A percentile compares a stretch with the other conserved stretches of the same genome.
Conservation (phyloP, 2,329 filamentous ascomycete genomes). For the Epichloe aotearoae region DNA sequence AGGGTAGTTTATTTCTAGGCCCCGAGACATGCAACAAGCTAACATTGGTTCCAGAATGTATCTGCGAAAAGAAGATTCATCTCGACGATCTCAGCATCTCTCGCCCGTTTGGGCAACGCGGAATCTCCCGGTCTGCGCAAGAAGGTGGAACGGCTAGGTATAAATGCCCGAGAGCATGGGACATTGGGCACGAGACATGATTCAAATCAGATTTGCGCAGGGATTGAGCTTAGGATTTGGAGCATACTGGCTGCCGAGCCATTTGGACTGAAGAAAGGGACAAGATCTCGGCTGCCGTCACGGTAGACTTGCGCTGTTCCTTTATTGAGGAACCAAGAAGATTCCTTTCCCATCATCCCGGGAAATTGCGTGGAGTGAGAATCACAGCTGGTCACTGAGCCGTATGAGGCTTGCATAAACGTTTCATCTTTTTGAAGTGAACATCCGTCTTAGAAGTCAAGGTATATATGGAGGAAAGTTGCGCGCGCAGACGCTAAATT, state of each 20-base stretch:
- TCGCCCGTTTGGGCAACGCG: constrained; percentile 20
- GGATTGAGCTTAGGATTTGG: constrained; percentile 13
- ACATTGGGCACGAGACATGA: background rate
- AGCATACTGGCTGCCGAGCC: constrained; percentile 11
- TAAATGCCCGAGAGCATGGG: background rate
- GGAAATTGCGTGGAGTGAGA: too few species aligned
- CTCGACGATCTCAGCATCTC: constrained; percentile 16
- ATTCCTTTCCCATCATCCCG: background rate
- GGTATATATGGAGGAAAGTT: background rate
- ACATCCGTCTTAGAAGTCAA: background rate
- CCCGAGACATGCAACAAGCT: background rate
- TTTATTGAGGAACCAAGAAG: background rate
- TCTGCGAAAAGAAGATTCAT: constrained; percentile 15
- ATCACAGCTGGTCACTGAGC: too few species aligned
- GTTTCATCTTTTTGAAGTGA: background rate
- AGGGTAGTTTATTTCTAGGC: constrained; percentile 13
- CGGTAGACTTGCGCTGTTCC: background rate
- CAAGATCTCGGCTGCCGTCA: background rate
- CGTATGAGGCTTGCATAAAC: too few species aligned
- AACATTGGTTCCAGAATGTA: constrained; percentile 11
- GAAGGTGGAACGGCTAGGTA: constrained; percentile 11
- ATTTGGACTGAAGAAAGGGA: background rate
- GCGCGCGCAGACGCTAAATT: background rate
- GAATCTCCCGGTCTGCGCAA: constrained; percentile 22
- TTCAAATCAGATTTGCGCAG: background rate